Evolutionary conservation across 1,284 basidiomycete species (phyloP).

Genomic region (Malassezia brasiliensis): DNA sequence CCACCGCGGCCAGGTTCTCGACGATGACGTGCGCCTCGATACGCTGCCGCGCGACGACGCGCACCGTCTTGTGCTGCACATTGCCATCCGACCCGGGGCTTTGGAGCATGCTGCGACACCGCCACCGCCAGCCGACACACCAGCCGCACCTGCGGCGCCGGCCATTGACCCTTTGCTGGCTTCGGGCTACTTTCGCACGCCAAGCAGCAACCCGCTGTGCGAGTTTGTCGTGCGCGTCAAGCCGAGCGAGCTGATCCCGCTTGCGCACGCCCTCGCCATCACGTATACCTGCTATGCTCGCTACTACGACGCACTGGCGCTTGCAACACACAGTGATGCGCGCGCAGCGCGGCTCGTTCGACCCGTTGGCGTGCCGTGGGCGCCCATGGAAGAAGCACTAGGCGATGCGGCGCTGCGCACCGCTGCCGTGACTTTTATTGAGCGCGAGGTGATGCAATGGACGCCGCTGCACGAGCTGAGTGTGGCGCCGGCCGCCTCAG

Average conservation of each 20-base stretch:
- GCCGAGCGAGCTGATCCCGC: not conserved
- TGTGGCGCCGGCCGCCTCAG: constrained; percentile 13
- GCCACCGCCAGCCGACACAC: not conserved
- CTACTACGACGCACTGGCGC: not conserved
- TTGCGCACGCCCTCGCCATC: constrained; percentile 4
- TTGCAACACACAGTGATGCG: not conserved
- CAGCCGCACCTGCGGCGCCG: not conserved
- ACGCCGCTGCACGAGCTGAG: not conserved
- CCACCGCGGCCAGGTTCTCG: constrained; percentile 26
- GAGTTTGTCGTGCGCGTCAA: not conserved
- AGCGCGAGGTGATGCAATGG: constrained; percentile 14
- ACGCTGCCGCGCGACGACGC: not conserved
- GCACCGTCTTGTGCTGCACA: constrained; percentile 24
- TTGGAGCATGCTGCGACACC: not conserved
- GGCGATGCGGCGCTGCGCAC: not conserved
- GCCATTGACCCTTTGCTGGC: not conserved
- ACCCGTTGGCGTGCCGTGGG: not conserved
- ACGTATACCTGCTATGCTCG: constrained; percentile 1
- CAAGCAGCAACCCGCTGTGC: not conserved
- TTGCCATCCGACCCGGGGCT: constrained; percentile 40
- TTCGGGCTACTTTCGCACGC: constrained; percentile 5
- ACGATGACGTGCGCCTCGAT: constrained; percentile 8
- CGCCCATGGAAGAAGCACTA: not conserved
- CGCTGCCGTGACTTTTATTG: not conserved
- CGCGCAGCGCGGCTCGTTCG: not conserved